Evolutionary conservation across 768 basidiomycete genomes (phyloP).

Genomic region (Calvatia gigantea): DNA sequence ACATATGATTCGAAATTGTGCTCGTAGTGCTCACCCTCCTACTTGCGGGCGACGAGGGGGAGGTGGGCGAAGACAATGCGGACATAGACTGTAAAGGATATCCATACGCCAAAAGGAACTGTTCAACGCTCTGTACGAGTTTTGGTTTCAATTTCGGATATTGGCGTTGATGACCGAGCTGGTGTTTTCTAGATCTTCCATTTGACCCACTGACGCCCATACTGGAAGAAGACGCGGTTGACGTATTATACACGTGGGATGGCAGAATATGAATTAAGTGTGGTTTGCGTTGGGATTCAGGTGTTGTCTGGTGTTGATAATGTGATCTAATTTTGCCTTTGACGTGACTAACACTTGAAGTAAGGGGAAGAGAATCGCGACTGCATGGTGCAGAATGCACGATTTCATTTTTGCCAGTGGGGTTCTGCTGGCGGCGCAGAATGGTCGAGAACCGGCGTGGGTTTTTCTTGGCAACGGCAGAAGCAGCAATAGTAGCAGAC

Average conservation of each 20-base stretch:
- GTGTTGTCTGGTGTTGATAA: not conserved
- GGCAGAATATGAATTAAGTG: slow-evolving; percentile 25
- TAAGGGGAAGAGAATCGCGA: slow-evolving; percentile 1
- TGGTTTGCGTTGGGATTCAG: not conserved
- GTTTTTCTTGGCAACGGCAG: not conserved
- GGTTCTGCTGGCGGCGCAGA: not conserved
- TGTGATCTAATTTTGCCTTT: not conserved
- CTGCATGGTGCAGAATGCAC: not conserved
- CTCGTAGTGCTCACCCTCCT: not conserved
- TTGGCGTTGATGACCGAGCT: too few relatives aligned
- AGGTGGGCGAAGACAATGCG: slow-evolving; percentile 1
- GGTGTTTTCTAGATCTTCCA: not conserved
- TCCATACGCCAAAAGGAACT: slow-evolving; percentile 32
- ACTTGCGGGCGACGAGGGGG: slow-evolving; percentile 3
- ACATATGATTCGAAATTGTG: not conserved
- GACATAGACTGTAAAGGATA: slow-evolving; percentile 20
- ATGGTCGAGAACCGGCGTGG: slow-evolving; percentile 9
- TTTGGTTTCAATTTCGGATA: slow-evolving; percentile 21
- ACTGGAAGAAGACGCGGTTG: not conserved
- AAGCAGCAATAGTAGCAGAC: too few relatives aligned
- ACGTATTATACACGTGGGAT: slow-evolving; percentile 2
- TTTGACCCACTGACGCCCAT: not conserved
- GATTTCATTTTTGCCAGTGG: not conserved
- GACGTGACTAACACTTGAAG: not conserved
- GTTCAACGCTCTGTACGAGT: slow-evolving; percentile 35